These are phyloP conservation scores for Exidia glandulosa DNA, from an alignment of 768 basidiomycete genomes.

Conservation along the genomic window DNA sequence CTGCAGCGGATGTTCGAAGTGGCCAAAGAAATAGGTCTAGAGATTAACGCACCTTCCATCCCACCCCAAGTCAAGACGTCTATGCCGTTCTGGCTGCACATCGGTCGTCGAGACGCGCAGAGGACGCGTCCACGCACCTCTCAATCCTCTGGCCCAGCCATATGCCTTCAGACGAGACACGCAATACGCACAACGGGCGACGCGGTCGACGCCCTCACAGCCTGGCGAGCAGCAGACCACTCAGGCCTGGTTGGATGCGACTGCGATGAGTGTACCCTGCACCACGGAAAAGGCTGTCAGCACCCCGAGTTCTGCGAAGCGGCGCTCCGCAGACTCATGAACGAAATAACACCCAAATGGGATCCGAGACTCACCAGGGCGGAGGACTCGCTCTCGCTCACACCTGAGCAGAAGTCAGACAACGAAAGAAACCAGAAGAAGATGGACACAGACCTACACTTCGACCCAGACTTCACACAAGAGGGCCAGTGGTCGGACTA, in stretches of 20 bases:
- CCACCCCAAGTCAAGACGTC: not conserved
- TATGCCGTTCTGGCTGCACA: not conserved
- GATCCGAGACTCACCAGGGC: not conserved
- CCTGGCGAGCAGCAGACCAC: not conserved
- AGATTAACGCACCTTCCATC: not conserved
- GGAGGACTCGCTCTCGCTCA: not conserved
- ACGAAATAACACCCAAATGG: not conserved
- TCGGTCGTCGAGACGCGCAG: not conserved
- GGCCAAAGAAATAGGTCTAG: not conserved
- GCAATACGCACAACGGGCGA: not conserved
- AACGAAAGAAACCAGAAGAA: not conserved
- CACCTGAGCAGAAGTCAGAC: not conserved
- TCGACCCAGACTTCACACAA: not conserved
- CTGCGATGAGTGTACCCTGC: not conserved
- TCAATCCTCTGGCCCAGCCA: not conserved
- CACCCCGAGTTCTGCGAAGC: not conserved
- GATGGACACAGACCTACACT: not conserved
- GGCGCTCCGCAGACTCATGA: not conserved
- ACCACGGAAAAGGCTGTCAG: not conserved
- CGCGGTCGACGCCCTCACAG: not conserved
- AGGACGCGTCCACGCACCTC: not conserved
- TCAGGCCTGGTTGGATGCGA: not conserved
- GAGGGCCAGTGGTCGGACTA: not conserved
- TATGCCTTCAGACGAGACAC: not conserved
- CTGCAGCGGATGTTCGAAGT: not conserved